Base-by-base conservation (phyloP, 129 eudicot genomes). In the Apium graveolens region DNA sequence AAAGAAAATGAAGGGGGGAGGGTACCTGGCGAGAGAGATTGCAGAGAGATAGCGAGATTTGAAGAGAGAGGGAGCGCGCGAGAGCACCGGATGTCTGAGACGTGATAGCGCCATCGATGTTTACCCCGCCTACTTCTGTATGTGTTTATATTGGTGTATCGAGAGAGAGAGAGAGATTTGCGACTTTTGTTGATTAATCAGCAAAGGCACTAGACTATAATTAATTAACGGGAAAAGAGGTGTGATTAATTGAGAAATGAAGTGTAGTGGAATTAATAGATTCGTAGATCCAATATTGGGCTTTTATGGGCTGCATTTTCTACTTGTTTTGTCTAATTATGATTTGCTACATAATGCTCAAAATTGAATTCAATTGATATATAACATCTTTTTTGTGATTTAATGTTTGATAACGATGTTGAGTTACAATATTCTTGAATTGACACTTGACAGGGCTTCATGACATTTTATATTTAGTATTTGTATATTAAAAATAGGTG, bases 61-160 rank as follows among this genome's bases (percentile, higher is more conserved):
- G 70, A 84, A 75, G 32, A 93, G 93, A 18, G 91, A 88, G 39
- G 90, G 89, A 53, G 87, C 83, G 60, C 96, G 89, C 49, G 84
- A 81, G 80, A 90, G 86, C 80, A 87, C 79, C 55, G 94, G 98
- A 78, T 90, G 89, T 70, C 98, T 88, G 37, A 93, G 92, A 66
- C 96, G 86, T 75, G 92, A 90, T 20, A 93, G 89, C 89, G 98
- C 98, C 98, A 93, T 93, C 72, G 39, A 66, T 31, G 39, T 24
- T 66, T 66, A 60, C 72, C 12, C 72, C 72, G 14, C 72, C 72
- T 31, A 31, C 41, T 66, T 4, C 11, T 63, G 37, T 66, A 31
- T 31, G 39, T 66, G 31, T 13, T 35, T 35, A 35, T 5, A 18
- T 0, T 17, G 18, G 55, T 48, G 55, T 48, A 49, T 42, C 13